A percentile compares a stretch with the other conserved stretches of the same genome.
Conservation (phyloP, 495 filamentous ascomycete species). For the Penicillium pulvis region DNA sequence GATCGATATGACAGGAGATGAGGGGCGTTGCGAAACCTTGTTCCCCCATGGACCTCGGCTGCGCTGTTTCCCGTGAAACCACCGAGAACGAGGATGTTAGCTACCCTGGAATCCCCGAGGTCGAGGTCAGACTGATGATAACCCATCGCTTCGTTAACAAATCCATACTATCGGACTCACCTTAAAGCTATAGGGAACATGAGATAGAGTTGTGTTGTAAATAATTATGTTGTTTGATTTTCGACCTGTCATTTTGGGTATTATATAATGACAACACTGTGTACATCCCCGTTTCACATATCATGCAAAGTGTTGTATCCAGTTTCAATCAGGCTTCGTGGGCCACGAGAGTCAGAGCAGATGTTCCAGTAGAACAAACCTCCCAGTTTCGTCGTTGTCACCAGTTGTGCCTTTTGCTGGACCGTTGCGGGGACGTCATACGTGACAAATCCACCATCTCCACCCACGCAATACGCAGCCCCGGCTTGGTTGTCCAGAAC, state of each 20-base stretch:
- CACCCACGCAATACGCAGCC: constrained; percentile 77
- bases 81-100: too few relatives aligned
- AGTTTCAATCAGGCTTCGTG: constrained; percentile 72
- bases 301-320: constrained; percentile 73
- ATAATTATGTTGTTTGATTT: not conserved
- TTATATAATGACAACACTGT: not conserved
- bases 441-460: constrained; percentile 82
- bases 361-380: constrained; percentile 93
- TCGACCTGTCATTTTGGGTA: not conserved
- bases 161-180: not conserved
- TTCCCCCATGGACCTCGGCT: constrained; percentile 21
- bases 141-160: not conserved
- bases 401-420: constrained; percentile 81
- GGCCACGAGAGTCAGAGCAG: constrained; percentile 69
- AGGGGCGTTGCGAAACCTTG: constrained; percentile 15
- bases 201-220: too few relatives aligned
- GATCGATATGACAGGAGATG: not conserved
- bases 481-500: constrained; percentile 65
- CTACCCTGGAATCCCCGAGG: too few relatives aligned
- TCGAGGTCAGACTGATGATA: not conserved
- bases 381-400: constrained; percentile 72
- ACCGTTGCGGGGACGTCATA: constrained; percentile 87
- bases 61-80: constrained; percentile 12
- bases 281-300: constrained; percentile 18
- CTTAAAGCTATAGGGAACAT: not conserved